phyloP scores from a whole-genome alignment of 495 filamentous ascomycete genomes.

The Penicillium diatomitis region DNA sequence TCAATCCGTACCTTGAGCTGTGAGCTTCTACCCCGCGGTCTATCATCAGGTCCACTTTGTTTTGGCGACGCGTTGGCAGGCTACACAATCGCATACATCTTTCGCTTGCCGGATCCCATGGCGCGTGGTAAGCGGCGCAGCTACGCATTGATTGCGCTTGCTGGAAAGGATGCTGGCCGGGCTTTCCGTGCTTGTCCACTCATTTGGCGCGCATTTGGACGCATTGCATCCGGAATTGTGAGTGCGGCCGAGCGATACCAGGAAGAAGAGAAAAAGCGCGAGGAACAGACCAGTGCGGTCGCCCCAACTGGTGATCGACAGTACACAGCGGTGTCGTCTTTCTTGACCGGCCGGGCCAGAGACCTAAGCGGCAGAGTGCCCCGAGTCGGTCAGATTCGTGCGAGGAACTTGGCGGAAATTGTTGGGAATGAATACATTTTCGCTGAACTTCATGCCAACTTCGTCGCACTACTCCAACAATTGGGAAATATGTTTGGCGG shows the following conservation, averaged over 20 bases:
- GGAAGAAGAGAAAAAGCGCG: constrained; percentile 37
- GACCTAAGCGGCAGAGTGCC: constrained; percentile 49
- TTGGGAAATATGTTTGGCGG: constrained; percentile 46
- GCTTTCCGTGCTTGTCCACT: constrained; percentile 68
- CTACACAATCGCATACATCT: constrained; percentile 88
- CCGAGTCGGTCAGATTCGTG: constrained; percentile 48
- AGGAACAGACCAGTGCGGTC: constrained; percentile 27
- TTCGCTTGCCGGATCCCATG: constrained; percentile 79
- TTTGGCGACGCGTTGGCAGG: constrained; percentile 77
- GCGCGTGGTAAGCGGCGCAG: constrained; percentile 78
- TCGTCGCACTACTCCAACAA: constrained; percentile 64
- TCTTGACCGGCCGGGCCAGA: constrained; percentile 50
- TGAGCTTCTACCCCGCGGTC: constrained; percentile 71
- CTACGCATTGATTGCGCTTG: constrained; percentile 81
- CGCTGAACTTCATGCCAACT: constrained; percentile 72
- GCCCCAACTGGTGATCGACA: constrained; percentile 19
- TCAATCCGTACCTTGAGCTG: constrained; percentile 80
- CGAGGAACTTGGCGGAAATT: constrained; percentile 74
- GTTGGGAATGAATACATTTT: constrained; percentile 83
- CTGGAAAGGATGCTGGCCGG: constrained; percentile 57
- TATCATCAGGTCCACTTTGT: constrained; percentile 69
- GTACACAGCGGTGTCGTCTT: constrained; percentile 52
- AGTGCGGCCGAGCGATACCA: constrained; percentile 48
- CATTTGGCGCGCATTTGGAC: constrained; percentile 66
- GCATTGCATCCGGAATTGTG: constrained; percentile 68